These are phyloP conservation scores for Martensiomyces pterosporus DNA, from an alignment of 192 early-diverging fungal species.

Conservation along the genomic window DNA sequence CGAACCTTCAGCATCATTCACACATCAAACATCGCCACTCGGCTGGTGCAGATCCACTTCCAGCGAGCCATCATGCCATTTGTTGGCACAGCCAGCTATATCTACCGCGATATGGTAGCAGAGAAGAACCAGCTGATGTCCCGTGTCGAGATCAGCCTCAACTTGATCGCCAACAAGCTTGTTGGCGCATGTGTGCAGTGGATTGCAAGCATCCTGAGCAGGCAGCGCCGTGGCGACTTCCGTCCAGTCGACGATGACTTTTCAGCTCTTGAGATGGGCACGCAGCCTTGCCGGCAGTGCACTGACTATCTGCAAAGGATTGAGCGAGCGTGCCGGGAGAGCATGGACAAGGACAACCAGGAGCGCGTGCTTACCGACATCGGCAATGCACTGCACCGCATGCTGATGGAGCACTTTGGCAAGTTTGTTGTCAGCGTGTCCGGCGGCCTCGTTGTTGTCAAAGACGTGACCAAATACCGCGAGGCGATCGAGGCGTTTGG, in stretches of 20 bases:
- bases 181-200: conserved; percentile 63
- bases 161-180: conserved; percentile 60
- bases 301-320: conserved; percentile 73
- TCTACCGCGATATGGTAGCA: conserved; percentile 81
- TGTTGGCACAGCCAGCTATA: conserved; percentile 37
- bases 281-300: conserved; percentile 76
- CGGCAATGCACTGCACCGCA: conserved; percentile 72
- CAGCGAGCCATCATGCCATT: conserved; percentile 42
- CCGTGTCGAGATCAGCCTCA: conserved; percentile 74
- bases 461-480: conserved; percentile 94
- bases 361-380: conserved; percentile 74
- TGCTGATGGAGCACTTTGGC: conserved; percentile 91
- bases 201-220: conserved; percentile 62
- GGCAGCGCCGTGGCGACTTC: conserved; percentile 89
- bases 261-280: conserved; percentile 63
- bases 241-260: conserved; percentile 84
- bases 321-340: conserved; percentile 55
- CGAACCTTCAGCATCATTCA: conserved; percentile 25
- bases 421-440: conserved; percentile 80
- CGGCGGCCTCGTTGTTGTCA: conserved; percentile 84
- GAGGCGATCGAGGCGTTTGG: conserved; percentile 76
- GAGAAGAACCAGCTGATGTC: conserved; percentile 89
- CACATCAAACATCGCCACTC: conserved; percentile 23
- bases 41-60: conserved; percentile 42
- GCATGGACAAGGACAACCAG: conserved; percentile 72